phyloP scores from a whole-genome alignment of 1,284 basidiomycete species.

The Heterobasidion occidentale region DNA sequence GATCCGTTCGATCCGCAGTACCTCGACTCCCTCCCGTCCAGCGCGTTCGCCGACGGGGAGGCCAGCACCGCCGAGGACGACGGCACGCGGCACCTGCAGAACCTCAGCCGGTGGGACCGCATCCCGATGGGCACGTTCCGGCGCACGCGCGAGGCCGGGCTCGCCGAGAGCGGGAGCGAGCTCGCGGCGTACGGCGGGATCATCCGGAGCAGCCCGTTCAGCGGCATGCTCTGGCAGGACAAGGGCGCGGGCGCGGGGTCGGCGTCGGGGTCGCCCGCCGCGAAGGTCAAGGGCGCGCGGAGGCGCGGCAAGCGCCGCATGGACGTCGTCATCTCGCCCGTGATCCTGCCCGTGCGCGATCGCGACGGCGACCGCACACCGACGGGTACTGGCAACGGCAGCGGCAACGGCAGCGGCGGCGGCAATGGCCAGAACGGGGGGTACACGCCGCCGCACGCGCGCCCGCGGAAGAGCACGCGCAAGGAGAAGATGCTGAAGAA shows the following conservation, averaged over 20 bases:
- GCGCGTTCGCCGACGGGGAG: slow-evolving; percentile 1
- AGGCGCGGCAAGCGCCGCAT: neutral
- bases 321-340: slow-evolving; percentile 36
- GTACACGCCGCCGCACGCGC: slow-evolving; percentile 12
- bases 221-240: slow-evolving; percentile 47
- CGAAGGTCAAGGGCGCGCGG: slow-evolving; percentile 18
- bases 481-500: slow-evolving; percentile 35
- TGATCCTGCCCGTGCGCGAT: slow-evolving; percentile 45
- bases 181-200: slow-evolving; percentile 15
- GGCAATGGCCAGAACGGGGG: slow-evolving; percentile 1
- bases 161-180: slow-evolving; percentile 24
- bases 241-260: slow-evolving; percentile 17
- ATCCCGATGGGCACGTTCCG: slow-evolving; percentile 70
- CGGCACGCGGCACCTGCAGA: slow-evolving; percentile 19
- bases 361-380: slow-evolving; percentile 41
- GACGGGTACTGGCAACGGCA: slow-evolving; percentile 12
- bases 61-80: slow-evolving; percentile 11
- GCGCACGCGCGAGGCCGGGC: slow-evolving; percentile 43
- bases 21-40: slow-evolving; percentile 4
- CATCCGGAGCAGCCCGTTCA: slow-evolving; percentile 32
- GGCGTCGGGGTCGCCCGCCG: slow-evolving; percentile 4
- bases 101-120: slow-evolving; percentile 61
- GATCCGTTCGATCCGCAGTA: slow-evolving; percentile 32
- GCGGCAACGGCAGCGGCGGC: slow-evolving; percentile 5
- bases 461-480: slow-evolving; percentile 10